Base-by-base conservation (phyloP, 805 yeast genomes). In the Blastobotrys parvus region DNA sequence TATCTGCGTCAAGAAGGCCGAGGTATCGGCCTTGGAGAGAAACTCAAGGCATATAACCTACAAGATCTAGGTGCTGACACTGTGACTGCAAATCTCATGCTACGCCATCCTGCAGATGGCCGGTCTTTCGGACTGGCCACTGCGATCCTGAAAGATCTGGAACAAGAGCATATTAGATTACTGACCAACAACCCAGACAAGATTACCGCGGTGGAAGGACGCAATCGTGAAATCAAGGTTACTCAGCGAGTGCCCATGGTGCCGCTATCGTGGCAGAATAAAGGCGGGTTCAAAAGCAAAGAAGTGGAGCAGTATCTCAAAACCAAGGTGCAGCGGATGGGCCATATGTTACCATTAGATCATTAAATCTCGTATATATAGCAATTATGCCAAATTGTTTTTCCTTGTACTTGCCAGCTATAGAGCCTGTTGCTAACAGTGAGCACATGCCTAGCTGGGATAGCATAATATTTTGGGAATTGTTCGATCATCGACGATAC, bases 1-100 rank as follows among this genome's bases (percentile, higher is more conserved):
- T 92, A 92, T 60, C 68, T 92, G 50, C 77, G 99, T 57, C 99
- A 92, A 64, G 99, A 92, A 63, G 99, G 99, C 42, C 78, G 99
- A 46, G 99, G 99, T 16, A 92, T 92, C 47, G 99, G 99, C 4
- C 70, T 92, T n/a, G 95, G 97, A 23, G 99, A 92, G 60, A 92
- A 92, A 64, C 72, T 92, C 52, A 92, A 92, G 64, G 97, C 97
- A 2, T 92, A 92, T 64, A 92, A 92, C 60, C 69, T 92, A 51
- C 99, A 92, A 68, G 99, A 92, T 65, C 69, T 92, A 45, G 99
- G 99, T 4, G 97, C 97, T 5, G 99, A 92, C 62, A 92, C 99
- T 0, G 97, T 92, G 3, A 94, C 89, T 62, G 98, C 98, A 6
- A 92, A 92, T 63, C 67, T 92, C 45, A 62, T 92, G 67, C 71